These are phyloP conservation scores for Talaromyces sp. DNA, from an alignment of 2,329 filamentous ascomycete species.

Conservation along the genomic window DNA sequence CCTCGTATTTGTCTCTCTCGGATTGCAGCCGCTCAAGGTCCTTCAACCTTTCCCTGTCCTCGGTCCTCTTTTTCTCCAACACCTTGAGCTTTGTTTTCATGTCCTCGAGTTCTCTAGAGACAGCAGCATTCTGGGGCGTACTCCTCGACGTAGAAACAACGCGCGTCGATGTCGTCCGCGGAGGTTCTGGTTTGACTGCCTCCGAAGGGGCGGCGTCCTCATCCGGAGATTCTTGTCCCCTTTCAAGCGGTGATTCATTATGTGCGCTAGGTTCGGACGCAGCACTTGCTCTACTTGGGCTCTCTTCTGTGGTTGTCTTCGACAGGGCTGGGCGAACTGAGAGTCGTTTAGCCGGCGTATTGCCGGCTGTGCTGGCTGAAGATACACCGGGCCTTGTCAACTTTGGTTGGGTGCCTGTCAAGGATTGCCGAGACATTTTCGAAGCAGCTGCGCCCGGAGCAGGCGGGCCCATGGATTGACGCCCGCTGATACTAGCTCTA, in stretches of 20 bases:
- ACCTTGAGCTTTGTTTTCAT: constrained; percentile 81
- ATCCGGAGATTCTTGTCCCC: constrained; percentile 18
- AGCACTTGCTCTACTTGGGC: constrained; percentile 21
- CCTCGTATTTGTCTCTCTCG: constrained; percentile 54
- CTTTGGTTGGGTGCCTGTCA: constrained; percentile 28
- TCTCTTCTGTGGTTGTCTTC: constrained; percentile 23
- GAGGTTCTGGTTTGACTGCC: constrained; percentile 17
- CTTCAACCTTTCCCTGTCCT: constrained; percentile 82
- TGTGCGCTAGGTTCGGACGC: constrained; percentile 26
- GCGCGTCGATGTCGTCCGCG: constrained; percentile 21
- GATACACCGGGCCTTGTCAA: constrained; percentile 28
- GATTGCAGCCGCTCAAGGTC: constrained; percentile 68
- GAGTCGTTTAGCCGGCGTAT: constrained; percentile 26
- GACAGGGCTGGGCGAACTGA: constrained; percentile 25
- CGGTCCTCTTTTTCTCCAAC: constrained; percentile 77
- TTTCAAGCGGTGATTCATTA: constrained; percentile 20
- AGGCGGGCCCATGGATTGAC: constrained; percentile 66
- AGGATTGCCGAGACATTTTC: constrained; percentile 35
- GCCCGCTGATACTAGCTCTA: constrained; percentile 51
- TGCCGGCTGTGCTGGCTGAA: constrained; percentile 18
- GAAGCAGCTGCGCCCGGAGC: constrained; percentile 26
- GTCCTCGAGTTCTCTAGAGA: constrained; percentile 71
- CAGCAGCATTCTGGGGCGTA: constrained; percentile 44
- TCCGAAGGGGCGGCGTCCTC: constrained; percentile 18
- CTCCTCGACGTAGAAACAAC: constrained; percentile 32